A percentile compares a stretch with the other conserved stretches of the same genome.
Evolutionary conservation across 768 basidiomycete species (phyloP).

Genomic region (Pholiota conissans): DNA sequence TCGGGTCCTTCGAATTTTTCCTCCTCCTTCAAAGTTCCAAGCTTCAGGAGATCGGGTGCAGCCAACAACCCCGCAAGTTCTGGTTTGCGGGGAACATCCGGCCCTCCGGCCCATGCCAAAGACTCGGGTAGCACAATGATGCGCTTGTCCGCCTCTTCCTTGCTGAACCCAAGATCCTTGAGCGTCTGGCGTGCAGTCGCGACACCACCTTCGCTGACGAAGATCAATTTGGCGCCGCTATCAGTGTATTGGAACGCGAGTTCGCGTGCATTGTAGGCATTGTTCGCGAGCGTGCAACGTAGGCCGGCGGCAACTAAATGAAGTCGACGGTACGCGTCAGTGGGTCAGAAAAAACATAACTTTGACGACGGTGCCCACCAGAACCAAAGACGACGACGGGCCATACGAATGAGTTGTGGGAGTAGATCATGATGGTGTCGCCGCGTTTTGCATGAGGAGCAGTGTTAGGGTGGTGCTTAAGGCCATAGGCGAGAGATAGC

Average conservation of each 20-base stretch:
- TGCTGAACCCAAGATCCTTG: slow-evolving; percentile 43
- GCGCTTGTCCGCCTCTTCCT: slow-evolving; percentile 47
- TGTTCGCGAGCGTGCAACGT: slow-evolving; percentile 72
- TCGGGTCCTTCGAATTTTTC: slow-evolving; percentile 51
- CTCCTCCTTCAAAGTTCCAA: slow-evolving; percentile 50
- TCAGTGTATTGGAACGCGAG: slow-evolving; percentile 72
- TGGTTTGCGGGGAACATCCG: slow-evolving; percentile 24
- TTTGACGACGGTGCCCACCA: slow-evolving; percentile 25
- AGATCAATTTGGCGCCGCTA: slow-evolving; percentile 60
- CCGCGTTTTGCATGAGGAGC: slow-evolving; percentile 37
- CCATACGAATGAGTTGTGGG: slow-evolving; percentile 63
- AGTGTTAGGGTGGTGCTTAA: slow-evolving; percentile 42
- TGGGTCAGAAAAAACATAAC: not conserved
- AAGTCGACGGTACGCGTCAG: slow-evolving; percentile 13
- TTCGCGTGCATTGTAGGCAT: slow-evolving; percentile 66
- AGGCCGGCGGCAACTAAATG: slow-evolving; percentile 61
- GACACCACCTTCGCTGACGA: slow-evolving; percentile 64
- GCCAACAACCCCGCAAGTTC: slow-evolving; percentile 32
- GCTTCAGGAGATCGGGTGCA: slow-evolving; percentile 50
- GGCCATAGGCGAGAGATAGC: slow-evolving; percentile 57
- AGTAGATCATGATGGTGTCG: slow-evolving; percentile 64
- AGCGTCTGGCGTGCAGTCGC: slow-evolving; percentile 59
- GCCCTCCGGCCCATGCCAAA: slow-evolving; percentile 46
- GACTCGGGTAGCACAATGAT: slow-evolving; percentile 58
- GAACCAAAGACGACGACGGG: slow-evolving; percentile 48